Evolutionary conservation across 1,139 yeast species (phyloP), one percentile per base, ranked within the genome.

Genomic region (Zygosaccharomyces sapae): DNA sequence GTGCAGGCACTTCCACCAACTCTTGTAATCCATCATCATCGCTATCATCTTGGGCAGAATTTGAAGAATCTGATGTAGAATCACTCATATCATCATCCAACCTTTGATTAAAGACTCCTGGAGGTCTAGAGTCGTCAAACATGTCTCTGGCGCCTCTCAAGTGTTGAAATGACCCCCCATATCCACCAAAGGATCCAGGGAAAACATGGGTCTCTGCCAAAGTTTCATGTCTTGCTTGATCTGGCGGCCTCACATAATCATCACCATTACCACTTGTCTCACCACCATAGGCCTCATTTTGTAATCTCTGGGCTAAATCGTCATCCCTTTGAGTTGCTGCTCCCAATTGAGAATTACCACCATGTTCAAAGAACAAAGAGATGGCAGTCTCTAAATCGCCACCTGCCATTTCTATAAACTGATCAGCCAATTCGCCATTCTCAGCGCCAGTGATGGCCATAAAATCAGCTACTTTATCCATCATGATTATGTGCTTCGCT

Each of bases 311-410:
- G 0, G 94, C 94, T 47, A 80, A 52, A 37, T 75, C 81, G 37
- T 73, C 85, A 62, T 84, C 94, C 30, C 70, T 69, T 10, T 63
- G 57, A 8, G 55, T 58, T n/a, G 47, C 41, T 20, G 38, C 43
- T 12, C 44, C 47, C 16, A 52, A 36, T 29, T 55, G 56, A 1
- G 61, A 47, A 33, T 52, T 54, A 2, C 69, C 77, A 24, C 87
- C 88, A 47, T 80, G 77, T 62, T 94, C 98, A 72, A 86, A 82
- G 67, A 71, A 94, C 43, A 94, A 70, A 7, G 90, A 80, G 5
- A 94, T 87, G 0, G 98, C 98, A 25, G 81, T 78, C 52, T 90
- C 96, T 40, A 92, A 66, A 62, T 88, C 81, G 48, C 83, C 82
- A 44, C 83, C 90, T 7, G 94, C 78, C 68, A 90, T 81, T 29